Percentiles rank a stretch among this genome's conserved stretches.
Conservation (phyloP, 140 eudicot species). For the Oenanthe javanica region DNA sequence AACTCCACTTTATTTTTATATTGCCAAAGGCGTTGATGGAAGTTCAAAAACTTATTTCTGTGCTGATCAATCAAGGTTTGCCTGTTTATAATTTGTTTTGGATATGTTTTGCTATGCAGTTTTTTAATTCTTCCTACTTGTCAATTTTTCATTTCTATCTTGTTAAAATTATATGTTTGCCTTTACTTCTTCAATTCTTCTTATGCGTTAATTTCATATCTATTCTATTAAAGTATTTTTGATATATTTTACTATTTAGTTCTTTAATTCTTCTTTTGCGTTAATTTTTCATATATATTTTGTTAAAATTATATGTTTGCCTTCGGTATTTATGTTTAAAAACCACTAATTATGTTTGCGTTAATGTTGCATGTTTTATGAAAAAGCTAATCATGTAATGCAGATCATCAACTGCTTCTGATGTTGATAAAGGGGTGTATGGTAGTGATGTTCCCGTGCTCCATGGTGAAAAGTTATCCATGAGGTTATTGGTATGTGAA, state of each 20-base stretch:
- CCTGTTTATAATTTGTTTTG: background rate
- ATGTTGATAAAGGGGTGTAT: constrained; percentile 46
- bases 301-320: background rate
- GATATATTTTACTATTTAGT: background rate
- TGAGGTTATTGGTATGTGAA: constrained; percentile 70
- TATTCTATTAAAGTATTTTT: no score
- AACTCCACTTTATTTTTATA: constrained; percentile 78
- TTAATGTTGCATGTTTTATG: background rate
- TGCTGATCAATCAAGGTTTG: constrained; percentile 65
- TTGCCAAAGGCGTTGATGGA: constrained; percentile 57
- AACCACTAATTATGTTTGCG: no score
- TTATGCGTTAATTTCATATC: no score
- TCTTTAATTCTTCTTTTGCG: background rate
- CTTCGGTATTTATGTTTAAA: background rate
- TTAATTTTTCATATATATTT: background rate
- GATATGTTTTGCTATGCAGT: background rate
- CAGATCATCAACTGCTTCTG: constrained; percentile 80
- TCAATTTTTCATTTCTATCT: background rate
- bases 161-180: background rate
- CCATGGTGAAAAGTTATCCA: constrained; percentile 50
- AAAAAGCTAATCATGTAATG: constrained; percentile 5
- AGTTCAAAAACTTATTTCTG: constrained; percentile 51
- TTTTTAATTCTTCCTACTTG: background rate
- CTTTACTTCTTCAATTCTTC: background rate
- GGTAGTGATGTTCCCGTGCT: constrained; percentile 86